Evolutionary conservation across 176 grass and related monocot species (phyloP).

Genomic region (Avena insularis): DNA sequence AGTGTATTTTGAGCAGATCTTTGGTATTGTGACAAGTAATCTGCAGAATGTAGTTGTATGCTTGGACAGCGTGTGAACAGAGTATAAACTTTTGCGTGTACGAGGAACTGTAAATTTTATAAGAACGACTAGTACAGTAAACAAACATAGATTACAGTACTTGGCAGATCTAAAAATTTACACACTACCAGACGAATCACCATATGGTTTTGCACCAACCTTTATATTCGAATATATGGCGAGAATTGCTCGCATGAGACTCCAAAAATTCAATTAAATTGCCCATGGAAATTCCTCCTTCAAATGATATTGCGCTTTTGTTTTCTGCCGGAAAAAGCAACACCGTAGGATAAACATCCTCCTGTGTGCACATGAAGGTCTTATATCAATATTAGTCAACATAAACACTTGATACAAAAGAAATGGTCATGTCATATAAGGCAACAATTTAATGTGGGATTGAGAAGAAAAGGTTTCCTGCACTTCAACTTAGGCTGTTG

Average conservation of each 20-base stretch:
- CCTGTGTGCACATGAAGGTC: constrained; percentile 49
- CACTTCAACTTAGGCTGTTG: background rate
- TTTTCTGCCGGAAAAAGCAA: constrained; percentile 83
- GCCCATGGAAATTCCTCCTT: constrained; percentile 66
- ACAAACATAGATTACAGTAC: constrained; percentile 27
- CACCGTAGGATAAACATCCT: constrained; percentile 75
- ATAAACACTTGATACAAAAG: constrained; percentile 41
- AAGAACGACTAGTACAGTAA: background rate
- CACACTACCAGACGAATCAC: background rate
- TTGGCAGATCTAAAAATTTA: constrained; percentile 28
- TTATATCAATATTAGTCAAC: constrained; percentile 38
- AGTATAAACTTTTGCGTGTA: background rate
- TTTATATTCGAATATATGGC: constrained; percentile 59
- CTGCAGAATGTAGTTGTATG: background rate
- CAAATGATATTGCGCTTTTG: constrained; percentile 78
- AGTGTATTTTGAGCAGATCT: constrained; percentile 15
- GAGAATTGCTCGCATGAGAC: constrained; percentile 65
- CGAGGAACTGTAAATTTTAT: constrained; percentile 2
- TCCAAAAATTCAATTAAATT: constrained; percentile 85
- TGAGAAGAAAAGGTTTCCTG: constrained; percentile 9
- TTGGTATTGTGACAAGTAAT: background rate
- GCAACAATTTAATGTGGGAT: background rate
- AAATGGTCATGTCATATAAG: constrained; percentile 30
- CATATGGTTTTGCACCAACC: constrained; percentile 47
- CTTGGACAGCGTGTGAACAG: background rate